These are phyloP conservation scores for Pseudonitzschia pungens DNA, from an alignment of 108 stramenopile genomes.

Conservation along the genomic window DNA sequence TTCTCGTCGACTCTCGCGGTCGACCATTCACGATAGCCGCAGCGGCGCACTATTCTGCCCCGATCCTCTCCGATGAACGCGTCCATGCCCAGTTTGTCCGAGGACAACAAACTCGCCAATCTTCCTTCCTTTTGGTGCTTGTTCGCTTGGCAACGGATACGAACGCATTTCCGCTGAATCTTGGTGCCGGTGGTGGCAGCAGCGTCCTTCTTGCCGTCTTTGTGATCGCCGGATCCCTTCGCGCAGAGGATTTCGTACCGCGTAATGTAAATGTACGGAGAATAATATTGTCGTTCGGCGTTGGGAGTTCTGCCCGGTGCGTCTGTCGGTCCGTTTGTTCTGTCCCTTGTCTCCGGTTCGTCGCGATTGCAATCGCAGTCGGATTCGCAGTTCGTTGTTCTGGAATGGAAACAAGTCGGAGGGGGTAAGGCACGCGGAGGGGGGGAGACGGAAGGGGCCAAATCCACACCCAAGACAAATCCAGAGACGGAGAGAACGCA, in stretches of 20 bases:
- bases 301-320: neutral
- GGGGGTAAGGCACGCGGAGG: neutral
- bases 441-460: neutral
- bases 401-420: neutral
- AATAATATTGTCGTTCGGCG: neutral
- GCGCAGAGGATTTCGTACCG: conserved; percentile 5
- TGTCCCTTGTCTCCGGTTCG: neutral
- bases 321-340: neutral
- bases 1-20: neutral
- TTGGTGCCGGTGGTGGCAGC: neutral
- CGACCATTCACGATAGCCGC: neutral
- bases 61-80: neutral
- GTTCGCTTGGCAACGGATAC: neutral
- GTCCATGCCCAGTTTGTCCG: neutral
- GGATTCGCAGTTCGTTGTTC: neutral
- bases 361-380: neutral
- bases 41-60: neutral
- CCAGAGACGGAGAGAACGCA: conserved; percentile 9
- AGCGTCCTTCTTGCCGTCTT: neutral
- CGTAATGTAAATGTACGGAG: neutral
- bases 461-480: neutral
- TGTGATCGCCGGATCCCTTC: neutral
- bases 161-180: neutral
- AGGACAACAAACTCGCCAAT: conserved; percentile 3
- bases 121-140: neutral